Evolutionary conservation across 768 basidiomycete species (phyloP).

Genomic region (Boletus vermiculosoides): DNA sequence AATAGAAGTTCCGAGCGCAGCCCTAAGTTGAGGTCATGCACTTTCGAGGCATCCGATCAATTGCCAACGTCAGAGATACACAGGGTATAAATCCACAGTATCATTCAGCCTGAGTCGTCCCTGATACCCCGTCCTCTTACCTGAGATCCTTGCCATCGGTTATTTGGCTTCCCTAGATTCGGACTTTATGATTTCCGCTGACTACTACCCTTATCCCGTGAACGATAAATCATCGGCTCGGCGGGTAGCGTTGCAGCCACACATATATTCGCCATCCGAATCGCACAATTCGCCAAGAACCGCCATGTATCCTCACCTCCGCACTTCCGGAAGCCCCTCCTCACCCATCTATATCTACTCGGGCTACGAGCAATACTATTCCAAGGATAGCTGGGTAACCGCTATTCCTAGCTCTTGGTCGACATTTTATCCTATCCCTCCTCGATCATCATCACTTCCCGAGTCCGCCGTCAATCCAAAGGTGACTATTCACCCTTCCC

Average conservation of each 20-base stretch:
- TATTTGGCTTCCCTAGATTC: conserved; percentile 23
- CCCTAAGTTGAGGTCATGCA: conserved; percentile 26
- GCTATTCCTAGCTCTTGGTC: conserved; percentile 22
- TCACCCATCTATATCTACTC: conserved; percentile 24
- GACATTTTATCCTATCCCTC: conserved; percentile 12
- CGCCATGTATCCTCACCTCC: conserved; percentile 31
- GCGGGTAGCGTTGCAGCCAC: conserved; percentile 22
- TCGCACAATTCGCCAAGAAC: conserved; percentile 17
- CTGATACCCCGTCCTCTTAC: conserved; percentile 30
- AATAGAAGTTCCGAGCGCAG: conserved; percentile 33
- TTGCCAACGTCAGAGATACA: conserved; percentile 31
- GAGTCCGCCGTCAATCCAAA: conserved; percentile 28
- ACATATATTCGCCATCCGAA: conserved; percentile 34
- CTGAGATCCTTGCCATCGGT: conserved; percentile 17
- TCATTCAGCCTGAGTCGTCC: conserved; percentile 21
- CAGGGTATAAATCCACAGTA: conserved; percentile 32
- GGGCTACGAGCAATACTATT: conserved; percentile 23
- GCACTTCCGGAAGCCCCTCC: conserved; percentile 18
- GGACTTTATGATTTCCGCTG: conserved; percentile 33
- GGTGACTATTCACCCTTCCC: conserved; percentile 26
- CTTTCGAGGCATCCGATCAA: conserved; percentile 33
- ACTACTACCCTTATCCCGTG: conserved; percentile 28
- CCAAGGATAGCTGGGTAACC: conserved; percentile 20
- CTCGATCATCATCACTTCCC: conserved; percentile 17
- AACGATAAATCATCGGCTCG: conserved; percentile 24